These are phyloP conservation scores for Suhomyces bribrorum DNA, from an alignment of 1,139 yeast species.

Conservation along the genomic window DNA sequence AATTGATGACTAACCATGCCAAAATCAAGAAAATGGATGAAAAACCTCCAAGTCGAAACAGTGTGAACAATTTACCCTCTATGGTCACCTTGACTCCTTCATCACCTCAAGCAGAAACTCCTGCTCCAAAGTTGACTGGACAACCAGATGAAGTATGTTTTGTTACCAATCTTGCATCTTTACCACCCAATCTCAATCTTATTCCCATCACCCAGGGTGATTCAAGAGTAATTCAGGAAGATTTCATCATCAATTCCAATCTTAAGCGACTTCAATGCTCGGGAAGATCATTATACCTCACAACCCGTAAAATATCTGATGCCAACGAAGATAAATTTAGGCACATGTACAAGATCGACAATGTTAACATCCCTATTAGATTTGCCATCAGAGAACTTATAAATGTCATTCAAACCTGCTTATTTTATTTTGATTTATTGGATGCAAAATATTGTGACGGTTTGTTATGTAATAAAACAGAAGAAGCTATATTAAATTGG, in stretches of 20 bases:
- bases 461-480: slow-evolving; percentile 73
- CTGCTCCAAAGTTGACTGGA: slow-evolving; percentile 42
- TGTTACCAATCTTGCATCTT: slow-evolving; percentile 76
- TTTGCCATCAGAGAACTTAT: slow-evolving; percentile 79
- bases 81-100: neutral
- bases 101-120: slow-evolving; percentile 1
- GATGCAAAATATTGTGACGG: slow-evolving; percentile 81
- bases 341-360: slow-evolving; percentile 63
- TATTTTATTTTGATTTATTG: slow-evolving; percentile 75
- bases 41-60: slow-evolving; percentile 13
- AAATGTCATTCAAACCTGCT: slow-evolving; percentile 68
- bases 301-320: slow-evolving; percentile 64
- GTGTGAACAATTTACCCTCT: slow-evolving; percentile 2
- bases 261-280: slow-evolving; percentile 78
- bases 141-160: slow-evolving; percentile 49
- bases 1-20: slow-evolving; percentile 61
- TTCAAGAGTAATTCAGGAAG: slow-evolving; percentile 50
- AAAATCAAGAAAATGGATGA: slow-evolving; percentile 40
- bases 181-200: slow-evolving; percentile 74
- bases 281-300: slow-evolving; percentile 75
- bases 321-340: slow-evolving; percentile 83
- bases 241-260: slow-evolving; percentile 73
- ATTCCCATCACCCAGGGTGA: slow-evolving; percentile 72
- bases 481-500: slow-evolving; percentile 73
- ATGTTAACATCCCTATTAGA: slow-evolving; percentile 49